Base-by-base conservation (phyloP, 2,329 filamentous ascomycete genomes). In the Dactylella cylindrospora region DNA sequence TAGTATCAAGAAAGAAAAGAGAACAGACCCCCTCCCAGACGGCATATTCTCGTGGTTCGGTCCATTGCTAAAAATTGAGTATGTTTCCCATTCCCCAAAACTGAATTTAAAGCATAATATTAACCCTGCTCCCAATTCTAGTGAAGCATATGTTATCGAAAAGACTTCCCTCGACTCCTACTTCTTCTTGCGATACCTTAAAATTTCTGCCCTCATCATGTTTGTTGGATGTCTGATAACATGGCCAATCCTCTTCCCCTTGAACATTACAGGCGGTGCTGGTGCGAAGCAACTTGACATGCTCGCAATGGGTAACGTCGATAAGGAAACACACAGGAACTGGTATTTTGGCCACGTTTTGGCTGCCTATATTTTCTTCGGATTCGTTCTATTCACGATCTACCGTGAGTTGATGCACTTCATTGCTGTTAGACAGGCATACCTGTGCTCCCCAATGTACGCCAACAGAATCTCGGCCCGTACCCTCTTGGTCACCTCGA, bases 131-230 rank as follows among this genome's bases (percentile, higher is more conserved):
- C 47, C 74, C 75, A 35, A 72, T 83, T 15, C 77, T 80, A 70
- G 68, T 2, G 90, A 97, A 71, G 83, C 84, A 32, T 89, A 88
- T 70, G 82, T 90, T 20, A 81, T 97, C 17, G 88, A 93, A 70
- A 89, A 95, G 75, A 88, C 91, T 71, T 94, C 90, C 0, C 81
- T 98, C 65, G 91, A 98, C 72, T 87, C 86, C 25, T 97, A 91
- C 73, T 83, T 97, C 45, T 89, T 94, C 72, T 78, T 97, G 22
- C 88, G 91, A 28, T 95, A 91, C 70, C 75, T 97, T 66, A 88
- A 90, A 70, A 85, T 93, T 49, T 76, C 85, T 22, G 81, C 85
- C 50, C 79, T 86, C 60, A 85, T 94, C 66, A 90, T 86, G 74
- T 80, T 97, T 38, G 84, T 91, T 7, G 93, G 93, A 55, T 88